A percentile compares a stretch with the other conserved stretches of the same genome.
Evolutionary conservation across 2,329 filamentous ascomycete genomes (phyloP).

Genomic region (Chaetomium strumarium): DNA sequence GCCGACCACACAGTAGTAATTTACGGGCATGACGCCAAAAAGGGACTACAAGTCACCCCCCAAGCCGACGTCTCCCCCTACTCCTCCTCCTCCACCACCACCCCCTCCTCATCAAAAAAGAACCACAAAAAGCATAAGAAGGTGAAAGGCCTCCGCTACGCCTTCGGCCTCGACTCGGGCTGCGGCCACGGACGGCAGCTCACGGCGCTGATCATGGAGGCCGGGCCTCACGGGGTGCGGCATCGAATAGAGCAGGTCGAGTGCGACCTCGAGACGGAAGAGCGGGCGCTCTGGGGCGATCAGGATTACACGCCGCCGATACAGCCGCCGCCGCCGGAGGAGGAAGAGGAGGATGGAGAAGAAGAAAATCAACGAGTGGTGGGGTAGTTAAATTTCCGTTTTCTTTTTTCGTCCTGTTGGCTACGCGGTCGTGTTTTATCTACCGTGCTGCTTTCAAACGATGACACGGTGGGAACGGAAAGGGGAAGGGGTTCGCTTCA

Average conservation of each 20-base stretch:
- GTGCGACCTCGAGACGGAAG: conserved; percentile 26
- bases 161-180: conserved; percentile 78
- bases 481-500: too few species aligned
- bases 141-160: conserved; percentile 45
- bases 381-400: too few species aligned
- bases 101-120: neutral
- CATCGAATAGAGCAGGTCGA: conserved; percentile 38
- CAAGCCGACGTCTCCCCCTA: conserved; percentile 31
- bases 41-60: conserved; percentile 46
- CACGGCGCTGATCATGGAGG: conserved; percentile 70
- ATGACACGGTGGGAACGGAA: too few species aligned
- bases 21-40: conserved; percentile 80
- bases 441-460: too few species aligned
- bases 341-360: too few species aligned
- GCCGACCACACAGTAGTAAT: conserved; percentile 55
- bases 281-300: neutral
- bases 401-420: too few species aligned
- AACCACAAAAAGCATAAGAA: conserved; percentile 12
- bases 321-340: too few species aligned
- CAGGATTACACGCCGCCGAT: too few species aligned
- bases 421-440: too few species aligned
- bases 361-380: too few species aligned
- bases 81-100: neutral
- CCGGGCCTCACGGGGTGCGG: conserved; percentile 28
- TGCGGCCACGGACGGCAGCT: conserved; percentile 72